Conservation (phyloP, 2,329 filamentous ascomycete species). For the Amauroascus niger region DNA sequence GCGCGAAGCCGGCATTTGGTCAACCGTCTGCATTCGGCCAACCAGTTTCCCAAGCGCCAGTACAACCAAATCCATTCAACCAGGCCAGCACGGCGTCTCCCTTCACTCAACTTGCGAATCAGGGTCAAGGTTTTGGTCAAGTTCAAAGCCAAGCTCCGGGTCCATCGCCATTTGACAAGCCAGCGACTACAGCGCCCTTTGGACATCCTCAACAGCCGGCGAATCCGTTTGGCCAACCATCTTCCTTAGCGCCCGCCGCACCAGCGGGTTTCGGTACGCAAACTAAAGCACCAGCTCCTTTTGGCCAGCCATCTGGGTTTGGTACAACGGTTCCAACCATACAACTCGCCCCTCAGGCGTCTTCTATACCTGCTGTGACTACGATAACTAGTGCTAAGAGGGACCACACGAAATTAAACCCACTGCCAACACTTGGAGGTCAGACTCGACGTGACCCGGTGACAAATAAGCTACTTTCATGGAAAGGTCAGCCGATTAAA, state of each 20-base stretch:
- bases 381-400: constrained; percentile 10
- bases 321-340: constrained; percentile 20
- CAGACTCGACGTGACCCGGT: constrained; percentile 29
- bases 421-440: constrained; percentile 25
- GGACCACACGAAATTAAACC: constrained; percentile 15
- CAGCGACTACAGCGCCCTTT: constrained; percentile 23
- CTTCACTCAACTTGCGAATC: constrained; percentile 25
- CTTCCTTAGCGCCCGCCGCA: constrained; percentile 19
- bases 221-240: constrained; percentile 27
- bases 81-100: constrained; percentile 20
- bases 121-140: constrained; percentile 10
- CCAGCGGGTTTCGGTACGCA: constrained; percentile 26
- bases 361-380: not conserved
- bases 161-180: constrained; percentile 30
- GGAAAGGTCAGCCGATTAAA: constrained; percentile 54
- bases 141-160: constrained; percentile 1
- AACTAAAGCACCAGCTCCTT: constrained; percentile 10
- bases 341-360: constrained; percentile 13
- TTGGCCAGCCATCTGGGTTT: constrained; percentile 22
- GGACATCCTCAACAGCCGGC: constrained; percentile 24
- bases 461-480: constrained; percentile 42
- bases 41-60: not conserved
- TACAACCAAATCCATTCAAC: constrained; percentile 9
- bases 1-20: constrained; percentile 22
- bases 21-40: constrained; percentile 16